Conservation (phyloP, 177 flowering plant genomes). For the Vitis hybrid region DNA sequence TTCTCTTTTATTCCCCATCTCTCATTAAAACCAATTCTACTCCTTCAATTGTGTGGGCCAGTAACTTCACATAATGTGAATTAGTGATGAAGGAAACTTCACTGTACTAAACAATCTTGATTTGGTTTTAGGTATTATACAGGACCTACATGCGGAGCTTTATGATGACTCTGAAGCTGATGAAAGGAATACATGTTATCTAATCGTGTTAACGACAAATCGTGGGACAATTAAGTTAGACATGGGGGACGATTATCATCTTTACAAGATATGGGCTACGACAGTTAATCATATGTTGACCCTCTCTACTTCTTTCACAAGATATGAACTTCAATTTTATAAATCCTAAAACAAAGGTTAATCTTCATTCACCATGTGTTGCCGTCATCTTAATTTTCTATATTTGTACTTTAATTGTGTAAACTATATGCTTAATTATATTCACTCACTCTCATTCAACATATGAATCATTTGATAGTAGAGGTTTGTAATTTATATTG, state of each 20-base stretch:
- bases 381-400: not conserved
- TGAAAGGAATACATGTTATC: slow-evolving; percentile 44
- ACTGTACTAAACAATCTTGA: not conserved
- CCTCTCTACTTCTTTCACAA: slow-evolving; percentile 55
- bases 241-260: slow-evolving; percentile 63
- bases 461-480: not conserved
- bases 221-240: slow-evolving; percentile 67
- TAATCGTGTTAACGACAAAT: slow-evolving; percentile 57
- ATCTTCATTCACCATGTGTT: too few relatives aligned
- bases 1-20: not conserved
- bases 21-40: not conserved
- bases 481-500: too few relatives aligned
- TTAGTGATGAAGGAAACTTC: not conserved
- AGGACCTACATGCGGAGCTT: slow-evolving; percentile 60
- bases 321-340: slow-evolving; percentile 57
- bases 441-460: not conserved
- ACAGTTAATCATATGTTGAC: slow-evolving; percentile 72
- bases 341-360: slow-evolving; percentile 13
- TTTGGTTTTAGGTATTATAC: slow-evolving; percentile 45
- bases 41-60: not conserved
- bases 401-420: not conserved
- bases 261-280: slow-evolving; percentile 62
- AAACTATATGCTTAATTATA: not conserved
- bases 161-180: slow-evolving; percentile 46
- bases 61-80: not conserved